Base-by-base conservation (phyloP, 257 asterid genomes). In the Solanum commersonii region DNA sequence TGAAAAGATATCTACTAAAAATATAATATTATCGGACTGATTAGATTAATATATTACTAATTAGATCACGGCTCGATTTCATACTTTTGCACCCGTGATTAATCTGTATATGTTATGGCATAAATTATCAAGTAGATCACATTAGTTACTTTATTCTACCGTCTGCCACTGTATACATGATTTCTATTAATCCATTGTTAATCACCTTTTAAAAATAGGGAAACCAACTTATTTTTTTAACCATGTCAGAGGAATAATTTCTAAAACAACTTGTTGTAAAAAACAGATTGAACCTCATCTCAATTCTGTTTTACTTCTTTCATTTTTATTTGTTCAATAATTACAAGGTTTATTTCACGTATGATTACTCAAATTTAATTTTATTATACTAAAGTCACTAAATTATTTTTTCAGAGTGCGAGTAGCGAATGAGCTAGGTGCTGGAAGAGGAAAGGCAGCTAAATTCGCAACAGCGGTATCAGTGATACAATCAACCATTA, bases 371-470 rank as follows among this genome's bases (percentile, higher is more conserved):
- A 35, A 74, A 4, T 35, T 20, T 74, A 6, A 5, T 10, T 73
- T 20, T 73, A 34, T 73, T 35, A 34, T 2, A 10, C 49, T 10
- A 73, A 73, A 35, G 49, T 73, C 5, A 5, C 18, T 74, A 74
- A 20, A 35, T 23, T 20, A 35, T 74, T 29, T 70, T 23, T 86
- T 71, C 89, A 93, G 96, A 38, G 96, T 94, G 14, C 87, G 96
- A 46, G 95, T 92, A 79, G 94, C 96, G 37, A 94, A 94, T 59
- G 96, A 94, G 88, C 65, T 94, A 6, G 96, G 96, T 9, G 94
- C 93, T 31, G 95, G 94, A 59, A 92, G 91, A 27, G 96, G 93
- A 63, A 88, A 87, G 86, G 93, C 93, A 0, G 95, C 95, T 8
- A 94, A 83, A 88, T 91, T 92, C 27, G 94, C 96, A 6, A 91